Percentiles rank a stretch among this genome's conserved stretches.
Conservation (phyloP, 495 filamentous ascomycete species). For the Recurvomyces mirabilis region DNA sequence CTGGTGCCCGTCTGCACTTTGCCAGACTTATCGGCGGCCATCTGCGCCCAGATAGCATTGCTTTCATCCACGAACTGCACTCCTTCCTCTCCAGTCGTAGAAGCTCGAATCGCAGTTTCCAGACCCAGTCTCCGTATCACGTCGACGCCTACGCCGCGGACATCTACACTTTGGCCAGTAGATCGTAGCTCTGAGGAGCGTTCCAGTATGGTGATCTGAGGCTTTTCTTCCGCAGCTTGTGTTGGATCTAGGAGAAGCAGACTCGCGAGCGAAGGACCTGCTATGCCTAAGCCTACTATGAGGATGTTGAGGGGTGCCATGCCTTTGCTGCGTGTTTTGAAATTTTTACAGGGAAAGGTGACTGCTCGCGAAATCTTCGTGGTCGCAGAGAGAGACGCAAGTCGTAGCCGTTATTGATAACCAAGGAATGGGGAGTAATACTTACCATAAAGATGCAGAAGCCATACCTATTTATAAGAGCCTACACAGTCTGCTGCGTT, state of each 20-base stretch:
- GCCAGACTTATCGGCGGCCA: slow-evolving; percentile 7
- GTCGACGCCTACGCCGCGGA: slow-evolving; percentile 15
- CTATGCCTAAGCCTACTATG: slow-evolving; percentile 16
- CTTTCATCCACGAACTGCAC: slow-evolving; percentile 11
- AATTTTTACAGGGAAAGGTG: no score
- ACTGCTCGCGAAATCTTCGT: no score
- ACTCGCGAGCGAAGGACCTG: slow-evolving; percentile 15
- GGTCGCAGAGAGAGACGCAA: no score
- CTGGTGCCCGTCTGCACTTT: slow-evolving; percentile 12
- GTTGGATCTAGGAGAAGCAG: slow-evolving; percentile 8
- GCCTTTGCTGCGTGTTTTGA: no score
- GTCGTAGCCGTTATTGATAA: no score
- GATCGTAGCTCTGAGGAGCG: slow-evolving; percentile 4
- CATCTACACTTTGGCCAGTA: slow-evolving; percentile 20
- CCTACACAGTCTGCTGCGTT: no score
- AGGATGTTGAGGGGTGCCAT: slow-evolving; percentile 13
- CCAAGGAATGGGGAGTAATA: no score
- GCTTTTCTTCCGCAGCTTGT: slow-evolving; percentile 3
- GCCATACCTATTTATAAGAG: no score
- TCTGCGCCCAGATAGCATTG: slow-evolving; percentile 4
- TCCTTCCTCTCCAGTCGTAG: slow-evolving; percentile 16
- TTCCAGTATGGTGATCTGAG: slow-evolving; percentile 19
- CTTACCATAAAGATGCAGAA: no score
- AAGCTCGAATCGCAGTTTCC: slow-evolving; percentile 8
- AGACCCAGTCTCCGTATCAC: slow-evolving; percentile 15